These are phyloP conservation scores for Pyrenula massariospora DNA, from an alignment of 495 filamentous ascomycete genomes.

Conservation along the genomic window DNA sequence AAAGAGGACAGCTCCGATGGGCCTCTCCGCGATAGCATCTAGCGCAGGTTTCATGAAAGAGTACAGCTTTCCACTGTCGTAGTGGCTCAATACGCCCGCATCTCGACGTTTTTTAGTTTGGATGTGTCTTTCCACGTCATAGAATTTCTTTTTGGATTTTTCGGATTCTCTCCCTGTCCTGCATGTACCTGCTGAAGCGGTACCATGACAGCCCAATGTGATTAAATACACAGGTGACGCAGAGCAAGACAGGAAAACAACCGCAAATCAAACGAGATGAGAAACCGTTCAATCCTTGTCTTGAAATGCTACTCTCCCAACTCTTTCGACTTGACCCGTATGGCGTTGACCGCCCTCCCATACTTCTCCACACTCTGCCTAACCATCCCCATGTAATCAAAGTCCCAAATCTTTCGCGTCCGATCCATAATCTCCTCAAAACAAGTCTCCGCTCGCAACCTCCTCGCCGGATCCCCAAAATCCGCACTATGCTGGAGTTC, in stretches of 20 bases:
- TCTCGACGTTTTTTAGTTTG: not conserved
- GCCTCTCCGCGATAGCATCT: not conserved
- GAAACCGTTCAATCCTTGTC: not conserved
- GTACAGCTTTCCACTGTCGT: not conserved
- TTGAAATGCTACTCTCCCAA: not conserved
- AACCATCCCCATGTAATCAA: constrained; percentile 21
- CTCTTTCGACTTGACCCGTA: not conserved
- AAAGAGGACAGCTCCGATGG: too few species aligned
- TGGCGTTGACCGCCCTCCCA: not conserved
- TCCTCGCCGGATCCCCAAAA: constrained; percentile 12
- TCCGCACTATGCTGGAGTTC: constrained; percentile 14
- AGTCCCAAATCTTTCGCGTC: constrained; percentile 20
- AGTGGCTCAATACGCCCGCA: not conserved
- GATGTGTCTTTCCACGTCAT: not conserved
- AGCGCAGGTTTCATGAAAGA: not conserved
- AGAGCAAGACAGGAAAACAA: not conserved
- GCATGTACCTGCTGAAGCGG: not conserved
- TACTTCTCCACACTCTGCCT: constrained; percentile 5
- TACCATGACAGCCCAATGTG: not conserved
- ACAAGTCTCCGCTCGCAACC: constrained; percentile 12
- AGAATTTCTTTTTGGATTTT: not conserved
- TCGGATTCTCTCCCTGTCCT: not conserved
- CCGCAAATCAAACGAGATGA: not conserved
- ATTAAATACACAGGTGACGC: not conserved
- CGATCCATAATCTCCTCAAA: constrained; percentile 15